phyloP scores from a whole-genome alignment of 73 alveolate species.

The Paramecium sexaurelia region DNA sequence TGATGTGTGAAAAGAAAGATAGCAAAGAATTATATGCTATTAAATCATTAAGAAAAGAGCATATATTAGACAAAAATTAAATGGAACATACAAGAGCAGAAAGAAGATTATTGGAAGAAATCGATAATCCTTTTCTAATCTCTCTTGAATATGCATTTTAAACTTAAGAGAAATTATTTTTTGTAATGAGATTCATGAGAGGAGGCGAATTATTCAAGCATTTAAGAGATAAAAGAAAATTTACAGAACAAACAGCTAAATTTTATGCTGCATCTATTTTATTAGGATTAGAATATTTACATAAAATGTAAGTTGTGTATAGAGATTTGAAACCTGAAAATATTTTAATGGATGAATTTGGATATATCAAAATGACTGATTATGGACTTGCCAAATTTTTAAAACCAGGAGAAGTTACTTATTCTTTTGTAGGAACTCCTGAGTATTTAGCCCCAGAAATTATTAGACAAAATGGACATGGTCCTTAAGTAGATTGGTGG shows the following conservation, averaged over 20 bases:
- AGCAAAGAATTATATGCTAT: slow-evolving; percentile 91
- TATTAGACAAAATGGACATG: slow-evolving; percentile 78
- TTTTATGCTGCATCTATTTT: slow-evolving; percentile 88
- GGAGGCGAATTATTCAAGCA: slow-evolving; percentile 91
- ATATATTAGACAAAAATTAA: slow-evolving; percentile 89
- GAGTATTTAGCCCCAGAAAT: slow-evolving; percentile 93
- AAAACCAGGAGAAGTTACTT: slow-evolving; percentile 67
- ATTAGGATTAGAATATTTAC: slow-evolving; percentile 93
- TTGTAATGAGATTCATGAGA: slow-evolving; percentile 91
- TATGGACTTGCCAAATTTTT: slow-evolving; percentile 90
- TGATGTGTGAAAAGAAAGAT: slow-evolving; percentile 84
- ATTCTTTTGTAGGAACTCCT: slow-evolving; percentile 87
- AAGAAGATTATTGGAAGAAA: slow-evolving; percentile 91
- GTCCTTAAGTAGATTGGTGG: slow-evolving; percentile 82
- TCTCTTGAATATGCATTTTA: slow-evolving; percentile 94
- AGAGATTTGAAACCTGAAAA: slow-evolving; percentile 96
- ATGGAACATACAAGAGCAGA: slow-evolving; percentile 94
- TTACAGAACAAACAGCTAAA: slow-evolving; percentile 83
- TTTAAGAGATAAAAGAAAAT: slow-evolving; percentile 84
- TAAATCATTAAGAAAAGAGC: slow-evolving; percentile 91
- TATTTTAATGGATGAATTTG: slow-evolving; percentile 88
- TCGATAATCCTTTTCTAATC: slow-evolving; percentile 93
- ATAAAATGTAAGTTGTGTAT: slow-evolving; percentile 84
- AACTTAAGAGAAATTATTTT: slow-evolving; percentile 90
- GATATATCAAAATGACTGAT: slow-evolving; percentile 94